Percentiles rank a stretch among this genome's conserved stretches.
These are phyloP conservation scores for Gilbertella persicaria DNA, from an alignment of 371 early-diverging fungal species.

Conservation along the genomic window DNA sequence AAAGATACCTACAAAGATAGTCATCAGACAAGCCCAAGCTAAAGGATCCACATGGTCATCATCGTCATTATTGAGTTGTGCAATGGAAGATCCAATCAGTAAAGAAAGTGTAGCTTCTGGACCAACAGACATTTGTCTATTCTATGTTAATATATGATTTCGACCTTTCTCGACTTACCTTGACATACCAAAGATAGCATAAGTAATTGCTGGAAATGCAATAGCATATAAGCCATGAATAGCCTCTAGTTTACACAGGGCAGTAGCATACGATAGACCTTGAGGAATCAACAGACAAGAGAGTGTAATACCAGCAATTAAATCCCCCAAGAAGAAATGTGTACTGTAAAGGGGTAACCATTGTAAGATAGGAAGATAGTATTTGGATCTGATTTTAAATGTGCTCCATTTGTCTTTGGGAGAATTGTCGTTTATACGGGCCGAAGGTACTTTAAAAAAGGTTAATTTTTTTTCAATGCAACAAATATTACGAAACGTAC, in stretches of 20 bases:
- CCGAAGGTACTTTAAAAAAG: slow-evolving; percentile 40
- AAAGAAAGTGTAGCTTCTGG: slow-evolving; percentile 93
- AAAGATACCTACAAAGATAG: slow-evolving; percentile 87
- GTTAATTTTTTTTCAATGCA: slow-evolving; percentile 7
- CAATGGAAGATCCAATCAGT: slow-evolving; percentile 79
- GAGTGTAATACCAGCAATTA: slow-evolving; percentile 86
- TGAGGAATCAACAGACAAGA: slow-evolving; percentile 89
- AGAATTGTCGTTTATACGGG: slow-evolving; percentile 20
- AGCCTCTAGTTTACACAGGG: slow-evolving; percentile 81
- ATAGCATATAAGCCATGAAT: slow-evolving; percentile 87
- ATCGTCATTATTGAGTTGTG: slow-evolving; percentile 42
- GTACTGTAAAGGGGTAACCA: slow-evolving; percentile 84
- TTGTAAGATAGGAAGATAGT: slow-evolving; percentile 87
- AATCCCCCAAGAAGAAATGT: slow-evolving; percentile 58
- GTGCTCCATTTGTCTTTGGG: slow-evolving; percentile 42
- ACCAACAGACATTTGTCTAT: slow-evolving; percentile 86
- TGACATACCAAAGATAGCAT: slow-evolving; percentile 90
- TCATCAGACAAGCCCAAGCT: slow-evolving; percentile 72
- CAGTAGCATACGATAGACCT: slow-evolving; percentile 86
- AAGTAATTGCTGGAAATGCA: slow-evolving; percentile 82
- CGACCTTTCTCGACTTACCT: slow-evolving; percentile 44
- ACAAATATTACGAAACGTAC: slow-evolving; percentile 14
- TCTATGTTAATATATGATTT: not conserved
- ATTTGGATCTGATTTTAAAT: slow-evolving; percentile 67
- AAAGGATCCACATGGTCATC: slow-evolving; percentile 48